phyloP scores from a whole-genome alignment of 148 eudicot genomes.

The Diospyros kaki region DNA sequence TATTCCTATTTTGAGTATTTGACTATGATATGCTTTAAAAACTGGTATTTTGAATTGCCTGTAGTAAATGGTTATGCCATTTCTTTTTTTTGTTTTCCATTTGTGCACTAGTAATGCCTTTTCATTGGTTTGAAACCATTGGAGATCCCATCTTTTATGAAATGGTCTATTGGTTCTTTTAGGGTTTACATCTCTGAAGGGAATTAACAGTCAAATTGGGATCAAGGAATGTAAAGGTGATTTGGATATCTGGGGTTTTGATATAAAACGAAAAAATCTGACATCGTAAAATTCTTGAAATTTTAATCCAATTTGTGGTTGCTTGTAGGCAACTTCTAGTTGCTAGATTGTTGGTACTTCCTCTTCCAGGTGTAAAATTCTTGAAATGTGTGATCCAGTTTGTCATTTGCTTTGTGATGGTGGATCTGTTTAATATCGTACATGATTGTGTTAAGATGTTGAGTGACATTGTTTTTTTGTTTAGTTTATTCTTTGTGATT shows the following conservation, averaged over 20 bases:
- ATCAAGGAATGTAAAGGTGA: neutral
- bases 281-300: neutral
- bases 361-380: neutral
- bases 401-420: neutral
- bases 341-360: neutral
- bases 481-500: neutral
- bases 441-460: neutral
- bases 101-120: neutral
- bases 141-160: neutral
- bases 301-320: neutral
- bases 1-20: neutral
- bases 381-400: neutral
- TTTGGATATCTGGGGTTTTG: neutral
- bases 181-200: neutral
- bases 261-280: neutral
- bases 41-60: neutral
- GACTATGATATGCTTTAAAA: neutral
- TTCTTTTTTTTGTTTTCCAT: neutral
- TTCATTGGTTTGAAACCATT: neutral
- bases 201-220: neutral
- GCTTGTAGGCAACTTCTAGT: neutral
- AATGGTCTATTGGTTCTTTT: neutral
- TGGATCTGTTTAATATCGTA: neutral
- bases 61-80: neutral
- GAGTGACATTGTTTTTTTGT: neutral